Percentiles rank a stretch among this genome's conserved stretches.
These are phyloP conservation scores for Cenchrus fungigraminus DNA, from an alignment of 176 grass and related monocot species.

Conservation along the genomic window DNA sequence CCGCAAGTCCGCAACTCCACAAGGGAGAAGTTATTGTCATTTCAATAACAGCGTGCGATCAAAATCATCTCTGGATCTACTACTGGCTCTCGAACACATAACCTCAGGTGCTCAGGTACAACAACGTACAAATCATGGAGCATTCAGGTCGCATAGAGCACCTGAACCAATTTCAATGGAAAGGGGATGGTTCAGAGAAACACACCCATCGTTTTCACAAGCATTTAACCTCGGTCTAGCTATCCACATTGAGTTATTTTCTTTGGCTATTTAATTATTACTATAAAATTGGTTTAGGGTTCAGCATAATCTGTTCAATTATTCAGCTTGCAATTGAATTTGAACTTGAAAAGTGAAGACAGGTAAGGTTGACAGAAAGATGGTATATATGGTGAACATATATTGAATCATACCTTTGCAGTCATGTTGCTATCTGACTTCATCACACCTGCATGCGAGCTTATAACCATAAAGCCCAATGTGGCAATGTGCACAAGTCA, in stretches of 20 bases:
- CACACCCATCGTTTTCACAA: not conserved
- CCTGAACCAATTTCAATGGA: not conserved
- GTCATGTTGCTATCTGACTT: not conserved
- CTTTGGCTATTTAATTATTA: not conserved
- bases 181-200: not conserved
- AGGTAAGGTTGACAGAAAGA: not conserved
- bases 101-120: no score
- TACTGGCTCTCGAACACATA: no score
- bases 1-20: no score
- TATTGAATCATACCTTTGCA: not conserved
- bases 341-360: not conserved
- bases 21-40: no score
- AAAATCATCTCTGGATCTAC: no score
- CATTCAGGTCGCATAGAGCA: not conserved
- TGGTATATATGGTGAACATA: not conserved
- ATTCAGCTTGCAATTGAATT: not conserved
- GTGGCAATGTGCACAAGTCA: not conserved
- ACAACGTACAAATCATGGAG: no score
- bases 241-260: not conserved
- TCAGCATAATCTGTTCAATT: not conserved
- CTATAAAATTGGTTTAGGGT: no score
- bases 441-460: conserved; percentile 1
- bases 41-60: no score
- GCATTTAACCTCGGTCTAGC: not conserved
- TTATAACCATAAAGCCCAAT: not conserved